phyloP scores from a whole-genome alignment of 495 filamentous ascomycete genomes.

The Chaetomium tenue region DNA sequence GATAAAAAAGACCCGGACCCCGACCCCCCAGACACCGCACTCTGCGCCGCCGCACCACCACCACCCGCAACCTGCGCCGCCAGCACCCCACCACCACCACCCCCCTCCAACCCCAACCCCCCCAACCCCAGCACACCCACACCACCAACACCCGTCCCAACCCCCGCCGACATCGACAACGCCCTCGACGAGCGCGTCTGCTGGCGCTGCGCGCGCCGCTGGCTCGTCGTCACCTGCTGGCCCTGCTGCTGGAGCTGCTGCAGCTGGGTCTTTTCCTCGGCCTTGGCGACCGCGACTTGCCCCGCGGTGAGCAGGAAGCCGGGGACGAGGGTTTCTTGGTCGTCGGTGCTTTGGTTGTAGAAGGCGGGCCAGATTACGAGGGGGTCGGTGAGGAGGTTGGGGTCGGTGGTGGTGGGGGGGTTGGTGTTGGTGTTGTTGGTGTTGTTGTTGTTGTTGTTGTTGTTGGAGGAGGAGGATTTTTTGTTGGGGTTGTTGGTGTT shows the following conservation, averaged over 20 bases:
- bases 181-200: too few species aligned
- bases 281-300: slow-evolving; percentile 10
- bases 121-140: too few species aligned
- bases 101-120: too few species aligned
- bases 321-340: neutral
- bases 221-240: too few species aligned
- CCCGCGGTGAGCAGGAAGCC: slow-evolving; percentile 15
- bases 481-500: too few species aligned
- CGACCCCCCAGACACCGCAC: neutral
- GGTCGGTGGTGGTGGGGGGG: neutral
- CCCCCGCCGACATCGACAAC: too few species aligned
- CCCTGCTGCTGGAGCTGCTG: too few species aligned
- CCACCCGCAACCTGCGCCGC: too few species aligned
- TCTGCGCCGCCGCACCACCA: neutral
- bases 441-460: neutral
- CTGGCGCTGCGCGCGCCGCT: too few species aligned
- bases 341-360: neutral
- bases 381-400: neutral
- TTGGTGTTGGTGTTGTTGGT: neutral
- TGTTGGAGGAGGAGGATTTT: too few species aligned
- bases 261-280: slow-evolving; percentile 11
- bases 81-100: too few species aligned
- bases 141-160: too few species aligned
- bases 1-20: slow-evolving; percentile 24
- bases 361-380: slow-evolving; percentile 29